Evolutionary conservation across 495 filamentous ascomycete species (phyloP), one percentile per base, ranked within the genome.

Genomic region (Bryoglossum gracile): DNA sequence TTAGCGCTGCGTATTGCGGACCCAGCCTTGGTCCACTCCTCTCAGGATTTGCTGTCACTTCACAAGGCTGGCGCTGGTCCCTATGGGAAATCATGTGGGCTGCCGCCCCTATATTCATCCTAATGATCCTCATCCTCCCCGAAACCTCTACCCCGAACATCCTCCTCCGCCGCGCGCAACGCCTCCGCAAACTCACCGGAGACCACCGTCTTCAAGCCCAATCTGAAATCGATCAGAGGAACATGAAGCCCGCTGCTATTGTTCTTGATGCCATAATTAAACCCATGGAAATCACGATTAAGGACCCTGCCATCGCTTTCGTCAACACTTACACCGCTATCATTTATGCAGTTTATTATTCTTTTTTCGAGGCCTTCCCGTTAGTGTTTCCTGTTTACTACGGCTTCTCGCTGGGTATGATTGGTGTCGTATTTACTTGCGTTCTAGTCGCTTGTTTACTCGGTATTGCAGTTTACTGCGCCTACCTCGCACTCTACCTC

Each of bases 321-420:
- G 71, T 77, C 0, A 74, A 80, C 53, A 44, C 75, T 39, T 86
- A 84, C 63, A 80, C 75, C 1, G 72, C 75, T 14, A 68, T 85
- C 44, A 73, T 77, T 49, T 83, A 84, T 63, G 78, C 72, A 23
- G 84, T 84, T 63, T 83, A 77, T 64, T 84, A 84, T 62, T 73
- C 68, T 54, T 84, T 83, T 72, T 85, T 85, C 69, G 82, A 86
- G 59, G 80, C 76, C 53, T 86, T 87, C 68, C 82, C 82, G 2
- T 64, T 87, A n/a, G 80, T 87, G 42, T 87, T 83, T 66, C 70
- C 72, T 1, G 71, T 66, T 46, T 68, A 74, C 49, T 85, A 86
- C 66, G 60, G 62, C 57, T 81, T 86, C 66, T 76, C 68, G 48
- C 65, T 78, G 18, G 83, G 83, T 38, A 53, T 76, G 50, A 65